Base-by-base conservation (phyloP, 768 basidiomycete genomes). In the Tylopilus subfusipes region DNA sequence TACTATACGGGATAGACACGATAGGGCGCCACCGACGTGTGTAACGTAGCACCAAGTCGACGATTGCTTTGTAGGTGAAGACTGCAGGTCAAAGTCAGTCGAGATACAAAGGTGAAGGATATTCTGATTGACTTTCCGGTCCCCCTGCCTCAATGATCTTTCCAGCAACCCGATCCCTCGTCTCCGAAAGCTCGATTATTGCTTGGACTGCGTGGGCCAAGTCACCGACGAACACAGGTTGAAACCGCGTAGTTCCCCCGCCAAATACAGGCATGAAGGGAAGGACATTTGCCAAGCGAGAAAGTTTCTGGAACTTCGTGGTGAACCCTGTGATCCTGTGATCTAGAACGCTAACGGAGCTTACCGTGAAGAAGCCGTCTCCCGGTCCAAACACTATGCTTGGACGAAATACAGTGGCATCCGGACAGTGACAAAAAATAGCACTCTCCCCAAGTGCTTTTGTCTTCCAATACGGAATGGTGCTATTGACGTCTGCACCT, bases 231-330 rank as follows among this genome's bases (percentile, higher is more conserved):
- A 82, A 89, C 12, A 89, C 82, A 13, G 88, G 87, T 60, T 90
- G 88, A 63, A 90, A 90, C 24, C 71, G 75, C 7, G 85, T 73
- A 11, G 58, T 68, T 2, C 89, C 88, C n/a, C 84, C 84, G 10
- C 81, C 84, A 62, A 88, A 90, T 6, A 90, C 85, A n/a, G 88
- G 88, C 25, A 90, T 68, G 64, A 88, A 83, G 2, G 88, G 88
- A 31, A 90, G 68, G 55, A 80, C 73, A 47, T 73, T 75, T 1
- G 85, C 79, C 27, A 90, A 67, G 25, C 71, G 75, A 29, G 83
- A 82, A 61, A 90, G 88, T 40, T 83, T 75, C 86, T 88, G 57
- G 14, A 30, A 21, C 21, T 16, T 22, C 13, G 1, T 5, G 22
- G 14, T 52, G 42, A 47, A 18, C 9, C 9, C 8, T 9, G 8